A percentile compares a stretch with the other conserved stretches of the same genome.
These are phyloP conservation scores for Mortierella sp. DNA, from an alignment of 371 early-diverging fungal species.

Conservation along the genomic window DNA sequence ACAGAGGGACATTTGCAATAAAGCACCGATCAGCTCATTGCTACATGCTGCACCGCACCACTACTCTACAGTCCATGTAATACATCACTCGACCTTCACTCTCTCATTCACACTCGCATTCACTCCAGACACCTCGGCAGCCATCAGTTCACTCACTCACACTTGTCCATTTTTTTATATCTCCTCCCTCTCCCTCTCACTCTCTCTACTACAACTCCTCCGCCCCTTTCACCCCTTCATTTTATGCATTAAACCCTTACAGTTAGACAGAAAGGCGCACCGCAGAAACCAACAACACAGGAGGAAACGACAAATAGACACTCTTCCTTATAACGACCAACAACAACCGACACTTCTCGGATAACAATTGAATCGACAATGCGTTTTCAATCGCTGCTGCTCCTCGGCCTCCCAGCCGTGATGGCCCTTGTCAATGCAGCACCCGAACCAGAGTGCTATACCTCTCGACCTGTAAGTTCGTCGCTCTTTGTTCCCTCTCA, in stretches of 20 bases:
- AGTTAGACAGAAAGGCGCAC: not conserved
- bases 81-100: not conserved
- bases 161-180: not conserved
- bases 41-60: not conserved
- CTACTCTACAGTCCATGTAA: not conserved
- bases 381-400: constrained; percentile 23
- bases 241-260: not conserved
- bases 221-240: not conserved
- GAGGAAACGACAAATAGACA: not conserved
- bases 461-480: constrained; percentile 20
- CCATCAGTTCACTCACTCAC: constrained; percentile 1
- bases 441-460: not conserved
- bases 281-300: not conserved
- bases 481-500: not conserved
- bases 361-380: constrained; percentile 4
- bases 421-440: constrained; percentile 25
- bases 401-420: constrained; percentile 32
- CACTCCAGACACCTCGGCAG: constrained; percentile 3
- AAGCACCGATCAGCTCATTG: not conserved
- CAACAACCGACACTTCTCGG: not conserved
- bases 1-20: no score
- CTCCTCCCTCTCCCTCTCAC: not conserved
- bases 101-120: not conserved
- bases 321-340: not conserved
- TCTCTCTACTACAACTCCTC: not conserved